These are phyloP conservation scores for Coemansia sp. DNA, from an alignment of 192 early-diverging fungal species.

Conservation along the genomic window DNA sequence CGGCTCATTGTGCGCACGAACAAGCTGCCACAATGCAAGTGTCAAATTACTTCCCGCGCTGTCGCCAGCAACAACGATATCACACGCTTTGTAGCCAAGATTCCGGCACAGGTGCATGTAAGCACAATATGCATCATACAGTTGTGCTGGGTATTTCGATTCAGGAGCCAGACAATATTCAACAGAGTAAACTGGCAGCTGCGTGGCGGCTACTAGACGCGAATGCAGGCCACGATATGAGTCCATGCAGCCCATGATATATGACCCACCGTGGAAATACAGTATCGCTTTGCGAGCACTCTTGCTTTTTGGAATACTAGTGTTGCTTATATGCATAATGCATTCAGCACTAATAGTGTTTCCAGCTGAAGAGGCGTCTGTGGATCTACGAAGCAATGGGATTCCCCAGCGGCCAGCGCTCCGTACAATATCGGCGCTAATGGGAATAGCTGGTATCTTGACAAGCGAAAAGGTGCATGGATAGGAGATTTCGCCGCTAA, in stretches of 20 bases:
- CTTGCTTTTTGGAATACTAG: background rate
- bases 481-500: background rate
- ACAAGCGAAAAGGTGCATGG: background rate
- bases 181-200: conserved; percentile 48
- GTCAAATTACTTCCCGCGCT: conserved; percentile 53
- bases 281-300: conserved; percentile 36
- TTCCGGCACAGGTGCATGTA: conserved; percentile 61
- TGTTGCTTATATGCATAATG: background rate
- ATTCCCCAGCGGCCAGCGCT: background rate
- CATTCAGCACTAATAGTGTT: conserved; percentile 18
- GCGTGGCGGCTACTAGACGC: conserved; percentile 52
- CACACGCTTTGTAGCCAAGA: conserved; percentile 8
- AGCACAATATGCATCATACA: conserved; percentile 82
- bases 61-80: conserved; percentile 46
- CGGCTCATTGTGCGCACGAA: conserved; percentile 1
- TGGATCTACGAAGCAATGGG: background rate
- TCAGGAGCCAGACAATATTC: conserved; percentile 83
- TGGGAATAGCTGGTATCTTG: background rate
- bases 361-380: background rate
- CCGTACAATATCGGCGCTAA: background rate
- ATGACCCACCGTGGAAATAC: conserved; percentile 78
- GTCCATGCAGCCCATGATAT: conserved; percentile 46
- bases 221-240: conserved; percentile 46
- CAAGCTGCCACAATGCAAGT: conserved; percentile 35
- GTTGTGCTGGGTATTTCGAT: conserved; percentile 74